phyloP scores from a whole-genome alignment of 176 grass and related monocot species.

The Carex pumila region DNA sequence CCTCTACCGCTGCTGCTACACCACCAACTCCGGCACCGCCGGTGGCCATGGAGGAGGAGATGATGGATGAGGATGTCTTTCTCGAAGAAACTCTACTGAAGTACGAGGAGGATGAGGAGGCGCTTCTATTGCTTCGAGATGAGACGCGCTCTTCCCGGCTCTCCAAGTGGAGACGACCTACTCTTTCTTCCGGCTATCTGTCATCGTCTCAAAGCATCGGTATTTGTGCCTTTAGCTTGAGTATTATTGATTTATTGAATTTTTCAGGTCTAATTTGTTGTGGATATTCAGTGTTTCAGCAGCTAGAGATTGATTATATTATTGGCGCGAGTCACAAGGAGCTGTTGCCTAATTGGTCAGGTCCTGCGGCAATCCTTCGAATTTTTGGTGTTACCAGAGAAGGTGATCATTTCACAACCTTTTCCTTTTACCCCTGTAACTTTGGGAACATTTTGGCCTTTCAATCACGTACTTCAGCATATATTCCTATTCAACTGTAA shows the following conservation, averaged over 20 bases:
- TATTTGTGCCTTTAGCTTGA: background rate
- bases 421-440: background rate
- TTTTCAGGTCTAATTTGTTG: conserved; percentile 14
- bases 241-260: conserved; percentile 1
- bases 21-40: conserved; percentile 15
- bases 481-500: background rate
- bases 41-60: conserved; percentile 41
- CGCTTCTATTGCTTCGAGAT: conserved; percentile 49
- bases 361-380: conserved; percentile 79
- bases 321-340: conserved; percentile 85
- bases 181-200: conserved; percentile 34
- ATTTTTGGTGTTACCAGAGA: conserved; percentile 97
- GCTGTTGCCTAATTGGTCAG: conserved; percentile 65
- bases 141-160: conserved; percentile 69
- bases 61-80: conserved; percentile 96
- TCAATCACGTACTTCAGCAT: background rate
- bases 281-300: conserved; percentile 75
- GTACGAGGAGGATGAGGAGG: conserved; percentile 70
- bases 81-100: conserved; percentile 60
- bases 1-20: conserved; percentile 20
- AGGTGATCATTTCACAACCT: conserved; percentile 34
- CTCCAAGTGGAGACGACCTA: conserved; percentile 71
- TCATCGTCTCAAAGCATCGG: conserved; percentile 37
- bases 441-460: background rate
- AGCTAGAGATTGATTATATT: conserved; percentile 92